phyloP scores from a whole-genome alignment of 2,329 filamentous ascomycete genomes.

The Paraphoma sp. region DNA sequence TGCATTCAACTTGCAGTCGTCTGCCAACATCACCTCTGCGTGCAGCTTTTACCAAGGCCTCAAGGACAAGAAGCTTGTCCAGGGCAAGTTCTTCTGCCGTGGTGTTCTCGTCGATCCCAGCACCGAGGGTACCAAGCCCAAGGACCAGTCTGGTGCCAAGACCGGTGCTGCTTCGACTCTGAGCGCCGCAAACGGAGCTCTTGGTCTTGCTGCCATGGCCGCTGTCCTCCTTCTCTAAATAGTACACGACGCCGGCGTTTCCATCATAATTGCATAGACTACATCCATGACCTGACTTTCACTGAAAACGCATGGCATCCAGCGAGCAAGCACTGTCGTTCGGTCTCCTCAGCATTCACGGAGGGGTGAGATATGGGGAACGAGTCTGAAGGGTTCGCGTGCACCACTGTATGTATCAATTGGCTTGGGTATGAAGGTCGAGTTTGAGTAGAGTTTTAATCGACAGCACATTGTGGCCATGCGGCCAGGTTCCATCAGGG shows the following conservation, averaged over 20 bases:
- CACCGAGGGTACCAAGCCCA: constrained; percentile 43
- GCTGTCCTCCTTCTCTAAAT: constrained; percentile 57
- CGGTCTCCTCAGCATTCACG: constrained; percentile 25
- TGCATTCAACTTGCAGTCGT: constrained; percentile 59
- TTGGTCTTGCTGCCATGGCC: constrained; percentile 55
- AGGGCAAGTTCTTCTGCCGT: constrained; percentile 52
- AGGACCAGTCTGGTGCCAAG: constrained; percentile 33
- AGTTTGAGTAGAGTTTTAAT: constrained; percentile 41
- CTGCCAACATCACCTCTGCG: constrained; percentile 47
- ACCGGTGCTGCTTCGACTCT: constrained; percentile 49
- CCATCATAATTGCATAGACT: constrained; percentile 49
- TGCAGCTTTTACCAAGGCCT: constrained; percentile 53
- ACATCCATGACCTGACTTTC: constrained; percentile 41
- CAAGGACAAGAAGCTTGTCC: constrained; percentile 50
- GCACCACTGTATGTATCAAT: constrained; percentile 46
- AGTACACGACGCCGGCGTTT: constrained; percentile 46
- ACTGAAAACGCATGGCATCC: constrained; percentile 42
- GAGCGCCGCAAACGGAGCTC: constrained; percentile 50
- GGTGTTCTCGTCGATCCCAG: constrained; percentile 48
- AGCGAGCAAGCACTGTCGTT: constrained; percentile 29
- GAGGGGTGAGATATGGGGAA: constrained; percentile 31
- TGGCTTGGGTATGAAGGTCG: constrained; percentile 33
- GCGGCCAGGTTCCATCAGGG: constrained; percentile 15
- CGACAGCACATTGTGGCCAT: constrained; percentile 34
- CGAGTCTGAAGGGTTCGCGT: constrained; percentile 36